Evolutionary conservation across 2,329 filamentous ascomycete species (phyloP).

Genomic region (Magnaporthiopsis incrustans): DNA sequence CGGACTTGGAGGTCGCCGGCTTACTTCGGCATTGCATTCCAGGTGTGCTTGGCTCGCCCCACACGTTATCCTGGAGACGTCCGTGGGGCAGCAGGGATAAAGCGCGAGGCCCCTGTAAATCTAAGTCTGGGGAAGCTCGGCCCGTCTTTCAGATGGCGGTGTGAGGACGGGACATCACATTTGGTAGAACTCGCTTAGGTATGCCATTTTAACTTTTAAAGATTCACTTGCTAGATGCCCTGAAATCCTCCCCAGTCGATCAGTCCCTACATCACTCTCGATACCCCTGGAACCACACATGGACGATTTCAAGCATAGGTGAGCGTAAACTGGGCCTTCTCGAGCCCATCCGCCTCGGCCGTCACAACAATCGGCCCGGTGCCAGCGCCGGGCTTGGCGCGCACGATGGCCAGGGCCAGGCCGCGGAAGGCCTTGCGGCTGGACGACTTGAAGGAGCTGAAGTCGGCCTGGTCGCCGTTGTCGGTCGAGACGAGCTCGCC

Average conservation of each 20-base stretch:
- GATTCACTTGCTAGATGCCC: no score
- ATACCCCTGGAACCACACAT: no score
- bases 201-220: no score
- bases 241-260: no score
- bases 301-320: not conserved
- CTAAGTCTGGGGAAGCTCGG: not conserved
- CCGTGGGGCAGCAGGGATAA: not conserved
- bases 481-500: slow-evolving; percentile 42
- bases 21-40: not conserved
- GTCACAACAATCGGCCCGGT: slow-evolving; percentile 15
- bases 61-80: not conserved
- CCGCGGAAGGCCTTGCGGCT: slow-evolving; percentile 33
- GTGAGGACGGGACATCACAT: no score
- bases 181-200: no score
- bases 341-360: slow-evolving; percentile 11
- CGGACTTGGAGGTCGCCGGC: no score
- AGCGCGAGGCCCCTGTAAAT: no score
- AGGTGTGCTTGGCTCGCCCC: not conserved
- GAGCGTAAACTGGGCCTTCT: slow-evolving; percentile 7
- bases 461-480: slow-evolving; percentile 40
- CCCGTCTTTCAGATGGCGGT: not conserved
- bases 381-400: slow-evolving; percentile 16
- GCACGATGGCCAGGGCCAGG: slow-evolving; percentile 31
- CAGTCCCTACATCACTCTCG: no score
- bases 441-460: slow-evolving; percentile 31